A percentile compares a stretch with the other conserved stretches of the same genome.
Evolutionary conservation across 176 grass and related monocot genomes (phyloP).

Genomic region (Poa pratensis): DNA sequence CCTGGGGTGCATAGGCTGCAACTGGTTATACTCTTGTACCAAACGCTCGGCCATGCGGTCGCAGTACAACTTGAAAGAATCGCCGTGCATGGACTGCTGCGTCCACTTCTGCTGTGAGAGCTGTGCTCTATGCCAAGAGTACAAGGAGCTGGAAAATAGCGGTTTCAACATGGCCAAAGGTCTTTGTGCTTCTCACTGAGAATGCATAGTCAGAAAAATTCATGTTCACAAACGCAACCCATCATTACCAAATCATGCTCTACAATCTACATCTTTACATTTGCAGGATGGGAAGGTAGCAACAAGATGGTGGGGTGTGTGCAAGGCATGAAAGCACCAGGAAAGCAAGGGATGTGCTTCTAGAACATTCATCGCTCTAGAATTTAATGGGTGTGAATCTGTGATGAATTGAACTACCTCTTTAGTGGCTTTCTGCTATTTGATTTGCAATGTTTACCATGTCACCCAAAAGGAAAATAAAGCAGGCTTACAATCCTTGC

Average conservation of each 20-base stretch:
- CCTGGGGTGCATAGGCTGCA: too few species aligned
- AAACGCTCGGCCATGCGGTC: too few species aligned
- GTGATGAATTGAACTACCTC: not conserved
- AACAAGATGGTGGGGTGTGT: constrained; percentile 54
- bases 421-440: not conserved
- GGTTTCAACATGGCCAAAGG: too few species aligned
- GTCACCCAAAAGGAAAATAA: constrained; percentile 24
- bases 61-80: too few species aligned
- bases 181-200: too few species aligned
- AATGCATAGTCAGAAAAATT: too few species aligned
- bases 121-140: too few species aligned
- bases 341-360: constrained; percentile 54
- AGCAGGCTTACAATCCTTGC: not conserved
- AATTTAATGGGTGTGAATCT: not conserved
- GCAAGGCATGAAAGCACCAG: constrained; percentile 49
- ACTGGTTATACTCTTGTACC: too few species aligned
- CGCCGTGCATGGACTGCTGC: too few species aligned
- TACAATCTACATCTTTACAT: too few species aligned
- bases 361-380: constrained; percentile 16
- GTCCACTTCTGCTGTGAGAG: too few species aligned
- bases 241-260: constrained; percentile 27
- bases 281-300: constrained; percentile 61
- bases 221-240: not conserved
- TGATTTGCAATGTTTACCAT: not conserved
- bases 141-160: too few species aligned